Conservation (phyloP, 768 basidiomycete genomes). For the Mycena olivaceomarginata region DNA sequence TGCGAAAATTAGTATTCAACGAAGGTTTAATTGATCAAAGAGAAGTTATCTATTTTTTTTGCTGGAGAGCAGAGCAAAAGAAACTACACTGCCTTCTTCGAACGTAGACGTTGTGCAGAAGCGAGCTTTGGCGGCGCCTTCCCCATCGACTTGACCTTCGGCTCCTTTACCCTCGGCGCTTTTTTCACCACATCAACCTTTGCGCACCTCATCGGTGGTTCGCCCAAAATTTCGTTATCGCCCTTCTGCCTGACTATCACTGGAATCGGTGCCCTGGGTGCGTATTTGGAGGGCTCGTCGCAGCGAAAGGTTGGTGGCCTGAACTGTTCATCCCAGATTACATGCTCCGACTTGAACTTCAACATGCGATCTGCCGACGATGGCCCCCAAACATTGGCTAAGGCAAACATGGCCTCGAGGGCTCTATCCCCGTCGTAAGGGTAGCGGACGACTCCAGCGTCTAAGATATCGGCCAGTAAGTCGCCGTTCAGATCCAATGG, state of each 20-base stretch:
- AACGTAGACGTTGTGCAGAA: too few relatives aligned
- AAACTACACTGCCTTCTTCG: too few relatives aligned
- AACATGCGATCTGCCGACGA: not conserved
- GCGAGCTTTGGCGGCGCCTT: not conserved
- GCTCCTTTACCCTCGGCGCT: not conserved
- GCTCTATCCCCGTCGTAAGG: not conserved
- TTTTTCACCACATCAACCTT: not conserved
- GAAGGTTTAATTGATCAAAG: too few relatives aligned
- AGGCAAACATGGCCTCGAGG: not conserved
- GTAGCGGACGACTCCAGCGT: not conserved
- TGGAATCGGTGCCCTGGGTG: not conserved
- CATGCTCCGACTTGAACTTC: conserved; percentile 1
- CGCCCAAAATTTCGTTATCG: not conserved
- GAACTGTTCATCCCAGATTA: not conserved
- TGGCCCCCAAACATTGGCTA: not conserved
- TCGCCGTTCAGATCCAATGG: too few relatives aligned
- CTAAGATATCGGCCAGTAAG: conserved; percentile 10
- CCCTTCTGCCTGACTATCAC: not conserved
- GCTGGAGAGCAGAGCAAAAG: too few relatives aligned
- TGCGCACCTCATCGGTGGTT: not conserved
- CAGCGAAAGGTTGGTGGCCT: not conserved
- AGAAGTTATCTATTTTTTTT: too few relatives aligned
- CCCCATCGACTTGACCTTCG: not conserved
- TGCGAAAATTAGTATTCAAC: too few relatives aligned
- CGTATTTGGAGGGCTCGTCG: not conserved